phyloP scores from a whole-genome alignment of 75 land plant species.

The Ceratopteris richardii region DNA sequence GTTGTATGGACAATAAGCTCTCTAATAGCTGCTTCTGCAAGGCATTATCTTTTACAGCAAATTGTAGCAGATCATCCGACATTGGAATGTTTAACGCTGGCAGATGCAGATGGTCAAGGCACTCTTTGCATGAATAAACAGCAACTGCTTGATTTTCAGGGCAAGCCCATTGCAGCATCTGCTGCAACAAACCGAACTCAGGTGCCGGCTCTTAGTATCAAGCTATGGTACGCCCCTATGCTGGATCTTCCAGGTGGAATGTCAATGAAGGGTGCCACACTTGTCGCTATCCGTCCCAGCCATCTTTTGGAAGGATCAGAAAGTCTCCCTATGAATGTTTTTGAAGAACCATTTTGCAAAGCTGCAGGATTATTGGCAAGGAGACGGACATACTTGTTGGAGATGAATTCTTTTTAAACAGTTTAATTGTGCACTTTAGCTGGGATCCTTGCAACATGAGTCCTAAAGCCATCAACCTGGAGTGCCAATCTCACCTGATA shows the following conservation, averaged over 20 bases:
- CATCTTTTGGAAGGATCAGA: slow-evolving; percentile 20
- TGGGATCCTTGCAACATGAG: too few species aligned
- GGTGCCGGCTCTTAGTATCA: slow-evolving; percentile 78
- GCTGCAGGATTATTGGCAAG: slow-evolving; percentile 46
- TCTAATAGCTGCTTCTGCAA: slow-evolving; percentile 75
- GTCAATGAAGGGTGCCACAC: slow-evolving; percentile 61
- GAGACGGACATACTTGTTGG: slow-evolving; percentile 57
- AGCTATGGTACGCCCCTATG: slow-evolving; percentile 68
- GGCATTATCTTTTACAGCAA: slow-evolving; percentile 77
- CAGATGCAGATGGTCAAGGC: slow-evolving; percentile 74
- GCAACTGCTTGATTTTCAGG: slow-evolving; percentile 62
- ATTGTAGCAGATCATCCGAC: slow-evolving; percentile 64
- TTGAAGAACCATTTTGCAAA: slow-evolving; percentile 50
- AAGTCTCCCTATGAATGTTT: slow-evolving; percentile 32
- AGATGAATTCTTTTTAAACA: slow-evolving; percentile 50
- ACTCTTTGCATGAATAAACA: slow-evolving; percentile 54
- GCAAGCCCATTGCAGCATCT: slow-evolving; percentile 56
- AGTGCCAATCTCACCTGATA: too few species aligned
- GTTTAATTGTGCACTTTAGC: too few species aligned
- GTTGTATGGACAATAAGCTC: slow-evolving; percentile 96
- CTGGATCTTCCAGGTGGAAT: slow-evolving; percentile 52
- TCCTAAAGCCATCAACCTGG: too few species aligned
- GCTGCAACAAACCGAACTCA: slow-evolving; percentile 61
- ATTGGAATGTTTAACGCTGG: slow-evolving; percentile 51
- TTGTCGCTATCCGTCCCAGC: slow-evolving; percentile 72